These are phyloP conservation scores for Pseudocercospora fijiensis DNA, from an alignment of 2,329 filamentous ascomycete species.

Conservation along the genomic window DNA sequence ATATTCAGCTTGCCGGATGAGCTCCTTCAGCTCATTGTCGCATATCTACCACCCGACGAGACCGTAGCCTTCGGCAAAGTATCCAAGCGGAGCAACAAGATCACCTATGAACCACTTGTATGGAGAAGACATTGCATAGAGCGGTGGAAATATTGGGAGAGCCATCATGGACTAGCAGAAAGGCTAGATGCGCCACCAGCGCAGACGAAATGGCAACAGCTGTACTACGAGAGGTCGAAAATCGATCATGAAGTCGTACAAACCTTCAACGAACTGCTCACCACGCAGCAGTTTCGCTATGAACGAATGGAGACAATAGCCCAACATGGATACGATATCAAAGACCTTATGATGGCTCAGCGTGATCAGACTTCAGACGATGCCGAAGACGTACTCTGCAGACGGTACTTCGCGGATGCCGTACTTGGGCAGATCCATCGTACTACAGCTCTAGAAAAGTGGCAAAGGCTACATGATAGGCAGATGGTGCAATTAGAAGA, in stretches of 20 bases:
- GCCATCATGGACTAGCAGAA: conserved; percentile 58
- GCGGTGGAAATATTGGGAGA: conserved; percentile 73
- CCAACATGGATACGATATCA: conserved; percentile 77
- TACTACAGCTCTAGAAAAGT: conserved; percentile 73
- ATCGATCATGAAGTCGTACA: conserved; percentile 39
- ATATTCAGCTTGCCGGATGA: conserved; percentile 68
- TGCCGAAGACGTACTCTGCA: conserved; percentile 71
- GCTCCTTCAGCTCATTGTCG: conserved; percentile 75
- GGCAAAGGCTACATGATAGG: conserved; percentile 59
- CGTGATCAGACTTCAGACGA: conserved; percentile 62
- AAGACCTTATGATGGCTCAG: conserved; percentile 69
- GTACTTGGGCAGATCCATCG: conserved; percentile 79
- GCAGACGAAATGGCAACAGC: conserved; percentile 63
- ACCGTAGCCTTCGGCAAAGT: conserved; percentile 57
- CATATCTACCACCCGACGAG: conserved; percentile 55
- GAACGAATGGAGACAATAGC: conserved; percentile 70
- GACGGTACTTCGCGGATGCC: conserved; percentile 72
- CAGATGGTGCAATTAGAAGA: conserved; percentile 65
- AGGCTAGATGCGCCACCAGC: conserved; percentile 49
- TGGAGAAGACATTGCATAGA: conserved; percentile 75
- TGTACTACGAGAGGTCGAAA: conserved; percentile 41
- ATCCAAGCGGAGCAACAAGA: conserved; percentile 62
- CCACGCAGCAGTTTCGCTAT: conserved; percentile 68
- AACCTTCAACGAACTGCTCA: conserved; percentile 65
- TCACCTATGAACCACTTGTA: conserved; percentile 70